phyloP scores from a whole-genome alignment of 805 yeast genomes.

The Hanseniaspora guilliermondii region DNA sequence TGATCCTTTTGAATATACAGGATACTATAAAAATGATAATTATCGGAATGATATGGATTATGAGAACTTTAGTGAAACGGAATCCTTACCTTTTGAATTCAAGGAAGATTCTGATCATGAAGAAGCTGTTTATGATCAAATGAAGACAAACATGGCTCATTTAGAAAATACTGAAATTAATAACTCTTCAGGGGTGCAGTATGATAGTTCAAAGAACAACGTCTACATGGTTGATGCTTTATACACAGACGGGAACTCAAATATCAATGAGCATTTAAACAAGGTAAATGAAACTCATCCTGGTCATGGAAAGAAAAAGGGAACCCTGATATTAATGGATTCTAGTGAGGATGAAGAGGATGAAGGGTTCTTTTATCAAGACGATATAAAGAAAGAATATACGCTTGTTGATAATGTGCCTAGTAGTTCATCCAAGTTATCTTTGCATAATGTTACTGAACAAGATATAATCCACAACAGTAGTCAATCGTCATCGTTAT shows the following conservation, averaged over 20 bases:
- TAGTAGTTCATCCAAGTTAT: background rate
- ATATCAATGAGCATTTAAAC: conserved; percentile 4
- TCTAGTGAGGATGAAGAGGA: conserved; percentile 8
- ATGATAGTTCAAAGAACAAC: background rate
- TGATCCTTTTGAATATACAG: background rate
- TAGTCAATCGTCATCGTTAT: background rate
- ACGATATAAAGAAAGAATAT: background rate
- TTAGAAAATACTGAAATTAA: background rate
- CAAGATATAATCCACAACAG: background rate
- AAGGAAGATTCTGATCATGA: conserved; percentile 21
- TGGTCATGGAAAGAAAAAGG: background rate
- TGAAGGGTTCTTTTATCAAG: background rate
- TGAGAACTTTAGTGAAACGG: conserved; percentile 15
- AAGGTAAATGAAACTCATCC: background rate
- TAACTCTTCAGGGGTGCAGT: background rate
- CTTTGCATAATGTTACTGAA: background rate
- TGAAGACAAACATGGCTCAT: background rate
- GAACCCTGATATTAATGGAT: background rate
- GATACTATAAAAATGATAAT: background rate
- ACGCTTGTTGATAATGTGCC: background rate
- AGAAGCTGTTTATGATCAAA: background rate
- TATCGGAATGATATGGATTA: background rate
- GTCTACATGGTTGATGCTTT: conserved; percentile 11
- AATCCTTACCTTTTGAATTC: conserved; percentile 26
- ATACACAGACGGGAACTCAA: background rate